phyloP scores from a whole-genome alignment of 192 early-diverging fungal genomes.

The Backusella australiensis region DNA sequence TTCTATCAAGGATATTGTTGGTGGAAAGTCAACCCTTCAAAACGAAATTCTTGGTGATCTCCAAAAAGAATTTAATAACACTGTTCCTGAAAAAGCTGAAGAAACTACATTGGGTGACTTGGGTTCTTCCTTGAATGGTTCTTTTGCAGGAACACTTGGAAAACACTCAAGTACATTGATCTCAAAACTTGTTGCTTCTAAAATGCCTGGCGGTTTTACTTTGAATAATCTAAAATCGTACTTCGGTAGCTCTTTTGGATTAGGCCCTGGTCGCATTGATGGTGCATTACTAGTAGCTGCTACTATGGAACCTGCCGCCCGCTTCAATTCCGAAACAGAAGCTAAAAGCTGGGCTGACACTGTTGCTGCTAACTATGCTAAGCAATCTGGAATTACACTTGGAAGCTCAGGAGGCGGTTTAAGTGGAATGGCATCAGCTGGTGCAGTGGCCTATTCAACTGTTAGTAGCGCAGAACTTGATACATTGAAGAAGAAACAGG shows the following conservation, averaged over 20 bases:
- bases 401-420: constrained; percentile 39
- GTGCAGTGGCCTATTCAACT: constrained; percentile 53
- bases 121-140: constrained; percentile 57
- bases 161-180: constrained; percentile 75
- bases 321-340: constrained; percentile 69
- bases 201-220: constrained; percentile 93
- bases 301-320: constrained; percentile 78
- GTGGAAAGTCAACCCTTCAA: constrained; percentile 94
- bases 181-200: constrained; percentile 75
- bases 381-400: constrained; percentile 65
- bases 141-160: constrained; percentile 70
- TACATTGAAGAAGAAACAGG: constrained; percentile 68
- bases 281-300: constrained; percentile 74
- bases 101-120: constrained; percentile 86
- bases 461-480: constrained; percentile 89
- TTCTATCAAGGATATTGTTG: constrained; percentile 92
- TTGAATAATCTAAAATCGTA: constrained; percentile 74
- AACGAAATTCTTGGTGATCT: constrained; percentile 96
- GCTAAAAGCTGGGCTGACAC: constrained; percentile 78
- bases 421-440: constrained; percentile 48
- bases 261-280: constrained; percentile 74
- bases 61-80: constrained; percentile 84
- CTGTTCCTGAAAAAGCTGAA: constrained; percentile 87
- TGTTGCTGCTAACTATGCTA: constrained; percentile 68
- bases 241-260: constrained; percentile 66